Percentiles rank a stretch among this genome's conserved stretches.
Conservation (phyloP, 2,329 filamentous ascomycete species). For the Xylariaceae sp. region DNA sequence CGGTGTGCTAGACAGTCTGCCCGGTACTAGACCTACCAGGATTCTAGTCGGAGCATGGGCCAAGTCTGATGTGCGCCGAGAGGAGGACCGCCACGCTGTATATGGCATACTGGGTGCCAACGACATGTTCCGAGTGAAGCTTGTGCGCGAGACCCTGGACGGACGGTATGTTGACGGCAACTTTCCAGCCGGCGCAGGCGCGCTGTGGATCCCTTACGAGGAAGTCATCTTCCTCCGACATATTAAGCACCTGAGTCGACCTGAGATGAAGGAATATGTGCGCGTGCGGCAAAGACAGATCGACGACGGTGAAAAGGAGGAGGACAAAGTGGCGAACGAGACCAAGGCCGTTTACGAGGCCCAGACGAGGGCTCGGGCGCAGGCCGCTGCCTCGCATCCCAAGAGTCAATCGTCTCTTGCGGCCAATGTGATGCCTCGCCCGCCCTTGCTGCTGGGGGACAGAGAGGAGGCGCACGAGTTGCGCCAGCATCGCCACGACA, state of each 20-base stretch:
- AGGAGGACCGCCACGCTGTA: conserved; percentile 54
- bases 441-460: conserved; percentile 9
- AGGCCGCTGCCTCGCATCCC: conserved; percentile 21
- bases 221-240: conserved; percentile 56
- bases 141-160: conserved; percentile 55
- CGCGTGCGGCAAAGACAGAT: conserved; percentile 56
- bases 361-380: conserved; percentile 35
- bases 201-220: conserved; percentile 58
- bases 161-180: conserved; percentile 54
- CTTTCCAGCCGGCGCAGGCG: conserved; percentile 55
- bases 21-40: conserved; percentile 50
- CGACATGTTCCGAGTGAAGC: conserved; percentile 60
- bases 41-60: conserved; percentile 57
- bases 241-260: conserved; percentile 43
- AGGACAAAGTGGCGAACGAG: conserved; percentile 46
- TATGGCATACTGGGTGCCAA: conserved; percentile 58
- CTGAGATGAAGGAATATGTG: conserved; percentile 59
- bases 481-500: conserved; percentile 38
- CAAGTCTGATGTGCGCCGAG: conserved; percentile 43
- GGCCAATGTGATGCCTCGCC: conserved; percentile 9
- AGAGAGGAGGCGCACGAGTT: conserved; percentile 31
- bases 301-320: conserved; percentile 45
- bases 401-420: conserved; percentile 13
- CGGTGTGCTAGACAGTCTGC: conserved; percentile 29
- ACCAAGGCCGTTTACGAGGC: conserved; percentile 47